These are phyloP conservation scores for Alternaria postmessia DNA, from an alignment of 2,329 filamentous ascomycete species.

Conservation along the genomic window DNA sequence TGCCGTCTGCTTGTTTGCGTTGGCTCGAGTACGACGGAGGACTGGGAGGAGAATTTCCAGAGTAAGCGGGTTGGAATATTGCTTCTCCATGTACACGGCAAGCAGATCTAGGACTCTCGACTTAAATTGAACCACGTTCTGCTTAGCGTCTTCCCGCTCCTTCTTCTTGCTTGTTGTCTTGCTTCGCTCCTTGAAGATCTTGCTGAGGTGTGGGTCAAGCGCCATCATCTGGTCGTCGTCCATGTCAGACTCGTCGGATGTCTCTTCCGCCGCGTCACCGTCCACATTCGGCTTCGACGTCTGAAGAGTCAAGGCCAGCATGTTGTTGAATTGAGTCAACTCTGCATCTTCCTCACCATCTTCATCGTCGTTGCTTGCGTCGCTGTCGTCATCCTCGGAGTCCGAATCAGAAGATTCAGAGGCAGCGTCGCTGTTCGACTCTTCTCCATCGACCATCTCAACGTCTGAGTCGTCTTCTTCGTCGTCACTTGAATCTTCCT, in stretches of 20 bases:
- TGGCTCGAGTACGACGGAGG: constrained; percentile 78
- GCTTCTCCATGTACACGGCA: constrained; percentile 82
- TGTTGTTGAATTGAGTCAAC: constrained; percentile 72
- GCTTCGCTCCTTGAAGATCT: constrained; percentile 82
- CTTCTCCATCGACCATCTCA: constrained; percentile 54
- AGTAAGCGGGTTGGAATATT: constrained; percentile 72
- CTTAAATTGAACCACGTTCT: constrained; percentile 93
- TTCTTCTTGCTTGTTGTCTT: constrained; percentile 75
- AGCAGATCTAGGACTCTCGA: constrained; percentile 89
- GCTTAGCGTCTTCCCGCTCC: constrained; percentile 85
- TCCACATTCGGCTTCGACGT: constrained; percentile 64
- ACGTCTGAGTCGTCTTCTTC: constrained; percentile 57
- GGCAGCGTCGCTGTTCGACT: constrained; percentile 37
- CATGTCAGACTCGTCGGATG: constrained; percentile 78
- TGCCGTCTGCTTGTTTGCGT: constrained; percentile 76
- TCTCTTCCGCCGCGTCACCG: constrained; percentile 69
- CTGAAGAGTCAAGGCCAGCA: constrained; percentile 79
- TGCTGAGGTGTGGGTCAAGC: constrained; percentile 81
- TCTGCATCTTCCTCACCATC: constrained; percentile 59
- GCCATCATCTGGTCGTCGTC: constrained; percentile 95
- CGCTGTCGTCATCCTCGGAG: constrained; percentile 33
- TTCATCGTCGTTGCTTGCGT: constrained; percentile 27
- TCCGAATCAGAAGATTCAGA: constrained; percentile 20
- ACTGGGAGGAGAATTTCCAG: constrained; percentile 75
- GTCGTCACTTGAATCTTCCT: constrained; percentile 54